Percentiles rank a stretch among this genome's conserved stretches.
Evolutionary conservation across 148 eudicot genomes (phyloP).

Genomic region (Camellia sinensis): DNA sequence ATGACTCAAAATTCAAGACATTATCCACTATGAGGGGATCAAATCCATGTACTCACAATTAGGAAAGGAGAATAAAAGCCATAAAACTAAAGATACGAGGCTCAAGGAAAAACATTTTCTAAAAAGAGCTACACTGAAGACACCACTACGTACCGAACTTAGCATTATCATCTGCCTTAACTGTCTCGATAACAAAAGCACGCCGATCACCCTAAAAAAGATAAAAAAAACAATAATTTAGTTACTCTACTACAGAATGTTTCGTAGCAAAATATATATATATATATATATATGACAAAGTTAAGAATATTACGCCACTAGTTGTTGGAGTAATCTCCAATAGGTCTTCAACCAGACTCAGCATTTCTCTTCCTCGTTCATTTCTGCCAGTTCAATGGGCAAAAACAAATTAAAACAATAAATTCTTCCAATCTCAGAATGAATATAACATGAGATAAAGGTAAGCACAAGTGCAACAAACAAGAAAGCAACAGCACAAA

Average conservation of each 20-base stretch:
- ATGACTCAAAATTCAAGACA: neutral
- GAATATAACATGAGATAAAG: neutral
- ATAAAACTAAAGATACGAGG: neutral
- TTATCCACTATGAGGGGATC: no score
- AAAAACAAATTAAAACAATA: neutral
- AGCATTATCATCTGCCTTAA: conserved; percentile 92
- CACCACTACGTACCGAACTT: conserved; percentile 61
- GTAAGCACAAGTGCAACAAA: neutral
- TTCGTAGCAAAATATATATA: neutral
- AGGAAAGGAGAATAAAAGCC: neutral
- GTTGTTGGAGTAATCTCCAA: conserved; percentile 86
- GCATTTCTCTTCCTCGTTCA: conserved; percentile 94
- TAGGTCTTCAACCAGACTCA: conserved; percentile 71
- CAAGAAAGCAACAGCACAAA: neutral
- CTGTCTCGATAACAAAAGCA: conserved; percentile 87
- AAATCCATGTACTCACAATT: no score
- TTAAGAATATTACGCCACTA: conserved; percentile 52
- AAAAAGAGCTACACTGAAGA: neutral
- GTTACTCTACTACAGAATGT: neutral
- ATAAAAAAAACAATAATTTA: neutral
- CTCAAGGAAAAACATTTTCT: neutral
- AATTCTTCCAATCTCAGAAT: neutral
- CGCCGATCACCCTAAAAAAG: conserved; percentile 74
- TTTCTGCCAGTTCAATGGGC: conserved; percentile 45
- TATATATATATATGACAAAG: conserved; percentile 12